These are phyloP conservation scores for Ambrosia trifida DNA, from an alignment of 129 eudicot species.

Conservation along the genomic window DNA sequence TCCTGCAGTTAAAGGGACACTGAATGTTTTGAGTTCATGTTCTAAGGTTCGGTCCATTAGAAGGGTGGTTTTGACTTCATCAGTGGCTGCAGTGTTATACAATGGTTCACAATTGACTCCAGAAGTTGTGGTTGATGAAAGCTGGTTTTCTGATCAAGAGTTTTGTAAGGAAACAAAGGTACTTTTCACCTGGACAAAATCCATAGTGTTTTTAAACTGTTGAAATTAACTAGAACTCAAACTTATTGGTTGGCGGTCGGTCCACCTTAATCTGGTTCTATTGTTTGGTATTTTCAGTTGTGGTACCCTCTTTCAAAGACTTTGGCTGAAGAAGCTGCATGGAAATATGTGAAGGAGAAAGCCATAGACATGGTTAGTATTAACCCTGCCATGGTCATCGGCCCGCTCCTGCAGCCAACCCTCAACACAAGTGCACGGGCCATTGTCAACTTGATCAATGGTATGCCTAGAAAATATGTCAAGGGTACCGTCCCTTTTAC, in stretches of 20 bases:
- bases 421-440: constrained; percentile 61
- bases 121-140: constrained; percentile 66
- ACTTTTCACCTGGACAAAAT: background rate
- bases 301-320: constrained; percentile 80
- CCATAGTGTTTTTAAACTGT: too few species aligned
- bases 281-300: constrained; percentile 34
- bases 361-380: constrained; percentile 64
- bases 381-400: constrained; percentile 67
- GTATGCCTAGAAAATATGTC: constrained; percentile 21
- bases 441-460: constrained; percentile 47
- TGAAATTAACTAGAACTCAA: too few species aligned
- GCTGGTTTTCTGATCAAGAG: constrained; percentile 58
- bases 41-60: constrained; percentile 49
- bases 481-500: too few species aligned
- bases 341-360: constrained; percentile 65
- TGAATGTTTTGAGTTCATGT: constrained; percentile 76
- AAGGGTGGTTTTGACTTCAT: constrained; percentile 76
- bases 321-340: constrained; percentile 83
- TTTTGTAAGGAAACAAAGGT: constrained; percentile 64
- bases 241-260: too few species aligned
- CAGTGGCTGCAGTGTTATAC: constrained; percentile 52
- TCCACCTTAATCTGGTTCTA: background rate
- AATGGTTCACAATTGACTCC: constrained; percentile 57
- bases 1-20: constrained; percentile 84
- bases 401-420: constrained; percentile 69